phyloP scores from a whole-genome alignment of 139 green algal species.

The Tetraselmis chui region DNA sequence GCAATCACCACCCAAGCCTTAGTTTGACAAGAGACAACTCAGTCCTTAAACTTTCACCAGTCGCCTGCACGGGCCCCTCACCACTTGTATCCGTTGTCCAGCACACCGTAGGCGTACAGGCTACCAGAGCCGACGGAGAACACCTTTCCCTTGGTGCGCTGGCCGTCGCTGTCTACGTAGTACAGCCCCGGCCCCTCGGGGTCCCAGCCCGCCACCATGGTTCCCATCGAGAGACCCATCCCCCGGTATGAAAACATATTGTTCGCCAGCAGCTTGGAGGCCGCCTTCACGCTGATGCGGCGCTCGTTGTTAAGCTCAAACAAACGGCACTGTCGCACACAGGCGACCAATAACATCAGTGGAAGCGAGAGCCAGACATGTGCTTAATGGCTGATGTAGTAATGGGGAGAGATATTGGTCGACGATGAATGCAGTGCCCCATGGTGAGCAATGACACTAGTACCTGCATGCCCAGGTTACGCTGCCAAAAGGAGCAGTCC shows the following conservation, averaged over 20 bases:
- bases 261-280: slow-evolving; percentile 97
- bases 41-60: too few relatives aligned
- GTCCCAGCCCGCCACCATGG: slow-evolving; percentile 94
- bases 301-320: slow-evolving; percentile 94
- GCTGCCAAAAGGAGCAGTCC: slow-evolving; percentile 97
- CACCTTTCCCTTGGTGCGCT: slow-evolving; percentile 86
- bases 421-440: too few relatives aligned
- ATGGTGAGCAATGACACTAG: too few relatives aligned
- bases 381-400: too few relatives aligned
- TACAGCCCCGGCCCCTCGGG: slow-evolving; percentile 83
- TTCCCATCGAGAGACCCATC: slow-evolving; percentile 96
- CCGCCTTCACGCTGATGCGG: slow-evolving; percentile 90
- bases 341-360: too few relatives aligned
- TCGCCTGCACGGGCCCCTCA: too few relatives aligned
- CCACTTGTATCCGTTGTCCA: slow-evolving; percentile 88
- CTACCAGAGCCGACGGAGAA: slow-evolving; percentile 94
- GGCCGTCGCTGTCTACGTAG: slow-evolving; percentile 96
- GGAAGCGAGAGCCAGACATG: too few relatives aligned
- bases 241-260: slow-evolving; percentile 96
- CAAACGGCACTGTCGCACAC: slow-evolving; percentile 79
- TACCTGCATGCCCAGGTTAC: slow-evolving; percentile 84
- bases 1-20: too few relatives aligned
- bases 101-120: slow-evolving; percentile 95
- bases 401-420: too few relatives aligned
- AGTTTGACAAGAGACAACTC: too few relatives aligned